A percentile compares a stretch with the other conserved stretches of the same genome.
phyloP scores from a whole-genome alignment of 108 stramenopile species.

The Skeletonema potamos region DNA sequence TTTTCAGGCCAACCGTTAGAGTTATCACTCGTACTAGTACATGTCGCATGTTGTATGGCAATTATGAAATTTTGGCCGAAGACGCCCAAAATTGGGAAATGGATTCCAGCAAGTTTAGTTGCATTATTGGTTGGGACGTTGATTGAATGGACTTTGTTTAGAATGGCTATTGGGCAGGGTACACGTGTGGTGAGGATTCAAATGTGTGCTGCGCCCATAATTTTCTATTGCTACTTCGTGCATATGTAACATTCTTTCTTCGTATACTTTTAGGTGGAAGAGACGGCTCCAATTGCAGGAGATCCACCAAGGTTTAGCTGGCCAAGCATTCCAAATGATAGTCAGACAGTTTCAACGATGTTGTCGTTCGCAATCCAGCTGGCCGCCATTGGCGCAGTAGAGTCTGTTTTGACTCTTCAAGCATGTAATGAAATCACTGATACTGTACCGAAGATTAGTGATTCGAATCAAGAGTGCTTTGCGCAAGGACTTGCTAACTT shows the following conservation, averaged over 20 bases:
- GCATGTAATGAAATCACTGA: constrained; percentile 62
- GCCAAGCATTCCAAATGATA: constrained; percentile 38
- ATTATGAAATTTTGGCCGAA: constrained; percentile 53
- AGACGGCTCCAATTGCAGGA: constrained; percentile 48
- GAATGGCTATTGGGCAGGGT: constrained; percentile 32
- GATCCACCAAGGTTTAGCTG: constrained; percentile 42
- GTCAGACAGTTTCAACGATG: constrained; percentile 38
- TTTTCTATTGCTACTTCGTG: too few relatives aligned
- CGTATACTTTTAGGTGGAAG: constrained; percentile 2
- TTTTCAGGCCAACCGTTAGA: constrained; percentile 30
- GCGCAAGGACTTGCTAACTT: constrained; percentile 60
- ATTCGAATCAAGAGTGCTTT: constrained; percentile 57
- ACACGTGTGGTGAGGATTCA: constrained; percentile 48
- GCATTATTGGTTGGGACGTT: constrained; percentile 56
- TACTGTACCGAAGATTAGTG: constrained; percentile 47
- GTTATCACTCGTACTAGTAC: constrained; percentile 27
- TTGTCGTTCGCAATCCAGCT: constrained; percentile 42
- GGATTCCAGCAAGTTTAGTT: constrained; percentile 53
- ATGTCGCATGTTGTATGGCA: constrained; percentile 45
- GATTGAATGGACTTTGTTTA: constrained; percentile 49
- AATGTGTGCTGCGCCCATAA: too few relatives aligned
- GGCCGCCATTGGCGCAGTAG: constrained; percentile 55
- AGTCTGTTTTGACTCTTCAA: constrained; percentile 58
- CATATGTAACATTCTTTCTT: too few relatives aligned
- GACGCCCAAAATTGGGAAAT: constrained; percentile 38